phyloP scores from a whole-genome alignment of 345 rosid species.

The Jatropha curcas region DNA sequence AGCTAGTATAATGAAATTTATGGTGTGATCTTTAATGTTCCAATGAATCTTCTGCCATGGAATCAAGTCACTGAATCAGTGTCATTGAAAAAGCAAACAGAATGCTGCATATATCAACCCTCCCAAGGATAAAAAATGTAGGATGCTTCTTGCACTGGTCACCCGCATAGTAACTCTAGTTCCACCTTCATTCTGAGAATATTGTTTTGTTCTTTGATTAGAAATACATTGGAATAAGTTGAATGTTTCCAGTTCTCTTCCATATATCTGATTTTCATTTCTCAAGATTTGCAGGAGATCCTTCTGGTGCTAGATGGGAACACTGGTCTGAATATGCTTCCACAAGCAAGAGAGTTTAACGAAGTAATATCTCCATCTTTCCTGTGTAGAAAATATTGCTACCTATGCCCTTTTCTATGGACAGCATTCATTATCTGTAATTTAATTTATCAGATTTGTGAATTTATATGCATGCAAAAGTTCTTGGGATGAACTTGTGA shows the following conservation, averaged over 20 bases:
- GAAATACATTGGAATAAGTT: neutral
- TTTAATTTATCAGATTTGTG: neutral
- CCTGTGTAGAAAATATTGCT: slow-evolving; percentile 6
- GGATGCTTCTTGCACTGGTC: no score
- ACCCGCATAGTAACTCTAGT: neutral
- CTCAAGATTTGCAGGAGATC: slow-evolving; percentile 63
- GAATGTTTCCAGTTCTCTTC: neutral
- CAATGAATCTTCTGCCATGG: neutral
- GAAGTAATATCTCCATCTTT: slow-evolving; percentile 52
- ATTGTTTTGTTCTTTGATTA: neutral
- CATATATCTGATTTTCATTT: slow-evolving; percentile 9
- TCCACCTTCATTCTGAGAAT: neutral
- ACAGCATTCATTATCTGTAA: neutral
- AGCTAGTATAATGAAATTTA: neutral
- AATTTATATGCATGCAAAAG: neutral
- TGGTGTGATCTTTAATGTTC: slow-evolving; percentile 2
- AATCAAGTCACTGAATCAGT: no score
- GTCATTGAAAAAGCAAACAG: no score
- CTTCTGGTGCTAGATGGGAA: slow-evolving; percentile 94
- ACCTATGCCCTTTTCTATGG: neutral
- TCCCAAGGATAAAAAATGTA: no score
- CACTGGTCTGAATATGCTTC: slow-evolving; percentile 97
- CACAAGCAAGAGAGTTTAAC: slow-evolving; percentile 98
- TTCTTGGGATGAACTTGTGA: no score
- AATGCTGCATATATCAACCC: no score